Evolutionary conservation across 331 rosid genomes (phyloP), one percentile per base, ranked within the genome.

Genomic region (Phaseolus coccineus): DNA sequence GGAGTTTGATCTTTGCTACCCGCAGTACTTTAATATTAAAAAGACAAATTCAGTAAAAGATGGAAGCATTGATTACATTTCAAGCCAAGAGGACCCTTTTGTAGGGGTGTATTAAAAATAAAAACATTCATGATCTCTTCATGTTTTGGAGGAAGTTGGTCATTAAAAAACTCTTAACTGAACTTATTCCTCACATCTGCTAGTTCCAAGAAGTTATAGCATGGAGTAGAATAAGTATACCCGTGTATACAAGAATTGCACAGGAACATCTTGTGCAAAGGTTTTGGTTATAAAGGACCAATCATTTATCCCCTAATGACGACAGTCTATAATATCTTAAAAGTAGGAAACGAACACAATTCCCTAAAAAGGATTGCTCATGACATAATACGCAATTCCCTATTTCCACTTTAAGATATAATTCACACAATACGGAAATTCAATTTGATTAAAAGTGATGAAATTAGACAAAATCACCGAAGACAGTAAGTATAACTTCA

Each of bases 371-470:
- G 53, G 25, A 69, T 22, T 24, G 14, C 8, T 46, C 19, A 13
- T 13, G 8, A 66, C 24, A 37, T 46, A 40, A 52, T n/a, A 8
- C 33, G 52, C 42, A 66, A 13, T 66, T 52, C 4, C 51, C 51
- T 46, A 46, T 46, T 55, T 67, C 37, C 53, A 28, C 48, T 74
- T 24, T 56, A 81, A 58, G 16, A 56, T 65, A 56, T 44, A 31
- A 40, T 15, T n/a, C 24, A 16, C 8, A 24, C 16, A 44, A 31
- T 16, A 9, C 11, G 13, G 19, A 10, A 19, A 74, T 73, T 74
- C 33, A 55, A 80, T 59, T 31, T 40, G 25, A 51, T n/a, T 28
- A 9, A 22, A 53, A 53, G 50, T 15, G 15, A 81, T 30, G 16
- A n/a, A 61, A 75, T 31, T 19, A 14, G 67, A 58, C 39, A 31